Evolutionary conservation across 441 rosid genomes (phyloP), one percentile per base, ranked within the genome.

Genomic region (Viola pubescens): DNA sequence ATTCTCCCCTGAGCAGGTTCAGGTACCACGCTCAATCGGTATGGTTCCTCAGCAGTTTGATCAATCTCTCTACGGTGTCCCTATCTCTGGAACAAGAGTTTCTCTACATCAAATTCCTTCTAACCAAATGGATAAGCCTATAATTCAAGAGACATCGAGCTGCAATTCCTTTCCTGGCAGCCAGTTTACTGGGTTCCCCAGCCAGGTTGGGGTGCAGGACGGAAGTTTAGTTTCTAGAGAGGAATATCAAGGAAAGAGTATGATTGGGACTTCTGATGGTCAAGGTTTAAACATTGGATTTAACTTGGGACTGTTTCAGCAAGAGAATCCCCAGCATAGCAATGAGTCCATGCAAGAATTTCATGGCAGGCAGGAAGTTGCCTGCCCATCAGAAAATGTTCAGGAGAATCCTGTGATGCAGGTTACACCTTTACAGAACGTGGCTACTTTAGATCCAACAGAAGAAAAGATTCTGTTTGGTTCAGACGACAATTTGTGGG

Each of bases 381-480:
- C 63, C 63, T 62, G 72, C 74, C 66, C 67, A 50, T 63, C 80
- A 54, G 82, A 74, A 76, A 71, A 73, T 37, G 63, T 85, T 16
- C 73, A 51, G 54, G 79, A 76, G 68, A 83, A 79, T 67, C 66
- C 71, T 12, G 65, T 40, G 10, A 55, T 75, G 69, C 76, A 76
- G 57, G 72, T 50, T 46, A 56, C 57, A 40, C 66, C 81, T 54
- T 73, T 82, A 9, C 84, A 77, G 74, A 82, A 73, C 62, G 77
- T 73, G 48, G 84, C 89, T 60, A 63, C 94, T 13, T 76, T 91
- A 64, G 98, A 91, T 81, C 97, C 97, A 58, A 79, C 89, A 9
- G 98, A 91, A 77, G 95, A 85, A 72, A 91, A 76, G 77, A 81
- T 91, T 75, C 78, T 91, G 79, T 89, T 79, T 79, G 95, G 95